phyloP scores from a whole-genome alignment of 257 asterid genomes.

The Solanum chiquidenum region DNA sequence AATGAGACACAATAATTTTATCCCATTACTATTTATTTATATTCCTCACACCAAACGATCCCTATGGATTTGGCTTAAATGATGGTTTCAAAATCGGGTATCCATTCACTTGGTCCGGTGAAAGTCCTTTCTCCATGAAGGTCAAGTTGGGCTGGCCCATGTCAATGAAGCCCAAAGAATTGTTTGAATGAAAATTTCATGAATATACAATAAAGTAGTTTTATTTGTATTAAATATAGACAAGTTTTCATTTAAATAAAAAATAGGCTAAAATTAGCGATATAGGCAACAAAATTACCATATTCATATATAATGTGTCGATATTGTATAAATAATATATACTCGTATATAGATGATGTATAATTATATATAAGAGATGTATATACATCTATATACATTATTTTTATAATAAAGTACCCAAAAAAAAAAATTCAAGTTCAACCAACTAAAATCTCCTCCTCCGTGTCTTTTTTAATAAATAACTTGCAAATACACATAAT shows the following conservation, averaged over 20 bases:
- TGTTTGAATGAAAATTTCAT: neutral
- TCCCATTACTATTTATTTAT: no score
- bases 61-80: neutral
- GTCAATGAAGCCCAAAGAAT: neutral
- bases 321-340: no score
- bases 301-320: neutral
- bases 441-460: neutral
- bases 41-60: no score
- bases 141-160: neutral
- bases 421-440: neutral
- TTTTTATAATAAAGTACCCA: no score
- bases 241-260: no score
- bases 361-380: no score
- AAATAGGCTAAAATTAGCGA: neutral
- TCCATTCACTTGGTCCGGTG: neutral
- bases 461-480: neutral
- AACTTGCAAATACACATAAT: neutral
- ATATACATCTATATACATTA: no score
- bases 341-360: no score
- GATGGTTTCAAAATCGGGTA: neutral
- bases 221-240: no score
- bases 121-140: neutral
- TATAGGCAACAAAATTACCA: neutral
- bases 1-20: no score
- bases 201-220: neutral